Conservation (phyloP, 2,329 filamentous ascomycete species). For the Fusarium euwallaceae region DNA sequence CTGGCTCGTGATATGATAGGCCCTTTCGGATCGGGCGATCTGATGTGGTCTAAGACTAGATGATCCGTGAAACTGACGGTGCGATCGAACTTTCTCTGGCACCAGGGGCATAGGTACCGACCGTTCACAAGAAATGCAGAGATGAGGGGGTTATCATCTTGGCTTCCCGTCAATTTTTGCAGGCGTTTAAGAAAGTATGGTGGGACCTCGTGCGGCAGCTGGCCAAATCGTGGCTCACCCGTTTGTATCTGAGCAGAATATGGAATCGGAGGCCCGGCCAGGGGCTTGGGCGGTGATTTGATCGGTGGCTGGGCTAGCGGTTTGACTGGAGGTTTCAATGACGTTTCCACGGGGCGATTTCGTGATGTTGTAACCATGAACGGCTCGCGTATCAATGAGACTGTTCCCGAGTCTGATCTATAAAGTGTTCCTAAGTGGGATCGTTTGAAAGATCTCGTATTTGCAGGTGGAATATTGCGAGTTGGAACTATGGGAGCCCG, state of each 20-base stretch:
- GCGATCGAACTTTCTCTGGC: neutral
- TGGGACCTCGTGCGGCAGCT: conserved; percentile 7
- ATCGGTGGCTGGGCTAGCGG: neutral
- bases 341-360: neutral
- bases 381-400: neutral
- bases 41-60: neutral
- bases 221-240: conserved; percentile 6
- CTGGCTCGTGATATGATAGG: neutral
- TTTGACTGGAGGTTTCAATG: neutral
- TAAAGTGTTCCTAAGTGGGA: conserved; percentile 5
- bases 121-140: conserved; percentile 1
- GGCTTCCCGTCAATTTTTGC: conserved; percentile 1
- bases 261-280: neutral
- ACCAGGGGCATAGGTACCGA: conserved; percentile 4
- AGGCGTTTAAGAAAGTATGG: neutral
- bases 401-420: neutral
- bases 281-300: neutral
- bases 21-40: neutral
- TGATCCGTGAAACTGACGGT: conserved; percentile 5
- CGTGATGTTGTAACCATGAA: neutral
- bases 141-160: conserved; percentile 2
- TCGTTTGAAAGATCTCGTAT: neutral
- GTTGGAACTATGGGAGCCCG: neutral
- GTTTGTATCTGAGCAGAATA: neutral
- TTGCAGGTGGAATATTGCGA: neutral